Conservation (phyloP, 345 rosid genomes). For the Chamaenerion angustifolium region DNA sequence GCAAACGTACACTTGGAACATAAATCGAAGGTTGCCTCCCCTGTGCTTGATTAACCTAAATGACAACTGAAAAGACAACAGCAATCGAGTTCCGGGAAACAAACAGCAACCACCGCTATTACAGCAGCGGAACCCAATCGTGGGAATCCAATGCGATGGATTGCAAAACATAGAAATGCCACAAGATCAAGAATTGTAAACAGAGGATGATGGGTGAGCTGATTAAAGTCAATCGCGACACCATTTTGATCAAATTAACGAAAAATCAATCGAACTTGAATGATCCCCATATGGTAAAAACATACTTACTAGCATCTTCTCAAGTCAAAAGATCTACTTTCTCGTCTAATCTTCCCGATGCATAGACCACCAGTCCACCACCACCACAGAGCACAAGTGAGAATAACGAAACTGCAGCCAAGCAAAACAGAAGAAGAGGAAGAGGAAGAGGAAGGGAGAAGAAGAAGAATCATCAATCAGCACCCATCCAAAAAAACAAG, state of each 20-base stretch:
- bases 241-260: neutral
- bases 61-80: no score
- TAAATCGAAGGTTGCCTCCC: no score
- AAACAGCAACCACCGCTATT: no score
- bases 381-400: conserved; percentile 1
- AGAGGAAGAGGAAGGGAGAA: conserved; percentile 1
- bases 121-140: no score
- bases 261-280: conserved; percentile 11
- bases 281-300: conserved; percentile 18
- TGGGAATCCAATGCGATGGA: no score
- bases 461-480: conserved; percentile 16
- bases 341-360: conserved; percentile 2
- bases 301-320: conserved; percentile 99
- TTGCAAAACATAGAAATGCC: no score
- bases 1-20: no score
- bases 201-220: no score
- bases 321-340: conserved; percentile 29
- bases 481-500: conserved; percentile 1
- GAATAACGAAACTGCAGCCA: conserved; percentile 5
- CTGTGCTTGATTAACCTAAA: no score
- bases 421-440: neutral
- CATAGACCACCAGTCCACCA: conserved; percentile 6
- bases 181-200: no score
- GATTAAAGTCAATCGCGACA: neutral
- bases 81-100: no score